Evolutionary conservation across 345 rosid species (phyloP), one percentile per base, ranked within the genome.

Genomic region (Dipteronia dyeriana): DNA sequence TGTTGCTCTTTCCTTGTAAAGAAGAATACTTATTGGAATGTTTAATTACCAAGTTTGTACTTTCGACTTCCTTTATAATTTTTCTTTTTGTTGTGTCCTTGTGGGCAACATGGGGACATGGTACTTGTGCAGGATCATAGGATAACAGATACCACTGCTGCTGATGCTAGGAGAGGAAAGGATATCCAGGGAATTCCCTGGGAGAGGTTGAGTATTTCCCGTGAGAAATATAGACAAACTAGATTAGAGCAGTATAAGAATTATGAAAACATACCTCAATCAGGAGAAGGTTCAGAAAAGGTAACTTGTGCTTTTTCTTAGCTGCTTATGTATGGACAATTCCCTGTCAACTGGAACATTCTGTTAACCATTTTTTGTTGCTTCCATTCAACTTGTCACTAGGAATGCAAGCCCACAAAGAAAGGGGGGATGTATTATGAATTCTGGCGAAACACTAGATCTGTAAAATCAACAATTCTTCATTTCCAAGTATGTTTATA

Each of bases 111-210:
- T 17, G 71, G 60, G 62, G 47, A n/a, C 45, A 59, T 63, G 68
- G 64, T 43, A 43, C 45, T 73, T 79, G 23, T 73, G 71, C 85
- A 88, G 89, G 84, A 82, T 70, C 79, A 75, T 63, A 84, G 79
- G 78, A 76, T 86, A 63, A 68, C 84, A 16, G 91, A 88, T 76
- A 86, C 86, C 7, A 84, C 88, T 45, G 84, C 89, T 65, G 84
- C 89, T 11, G 86, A 88, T 75, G 88, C 91, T 79, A 84, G 91
- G 78, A 79, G 75, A 71, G 91, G 89, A 60, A 86, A 78, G 79
- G 91, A 88, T 76, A 86, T 88, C 70, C 89, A 88, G 76, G 91
- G 88, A 19, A 88, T 88, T 78, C 91, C 91, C 47, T 88, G 91
- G 91, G 86, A 84, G 38, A 84, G 86, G 39, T 75, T 88, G 74